A percentile compares a stretch with the other conserved stretches of the same genome.
These are phyloP conservation scores for Xylariaceae sp. DNA, from an alignment of 2,329 filamentous ascomycete genomes.

Conservation along the genomic window DNA sequence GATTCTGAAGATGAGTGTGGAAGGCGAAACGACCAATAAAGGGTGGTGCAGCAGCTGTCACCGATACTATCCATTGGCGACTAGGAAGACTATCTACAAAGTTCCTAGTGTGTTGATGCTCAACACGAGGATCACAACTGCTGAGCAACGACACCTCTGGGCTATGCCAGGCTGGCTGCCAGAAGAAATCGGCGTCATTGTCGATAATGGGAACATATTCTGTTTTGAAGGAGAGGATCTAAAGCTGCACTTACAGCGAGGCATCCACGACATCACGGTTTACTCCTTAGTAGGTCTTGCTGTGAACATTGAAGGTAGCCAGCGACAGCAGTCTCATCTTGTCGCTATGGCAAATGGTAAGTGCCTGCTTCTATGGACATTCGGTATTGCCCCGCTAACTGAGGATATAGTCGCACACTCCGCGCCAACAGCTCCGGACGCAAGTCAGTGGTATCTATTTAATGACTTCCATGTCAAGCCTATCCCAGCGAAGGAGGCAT, in stretches of 20 bases:
- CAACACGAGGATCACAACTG: constrained; percentile 69
- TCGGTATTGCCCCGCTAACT: constrained; percentile 24
- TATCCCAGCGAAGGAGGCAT: constrained; percentile 73
- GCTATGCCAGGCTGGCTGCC: constrained; percentile 85
- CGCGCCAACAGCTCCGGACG: constrained; percentile 50
- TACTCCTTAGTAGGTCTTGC: constrained; percentile 91
- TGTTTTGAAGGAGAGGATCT: constrained; percentile 93
- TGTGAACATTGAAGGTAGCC: constrained; percentile 79
- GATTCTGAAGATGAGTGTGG: constrained; percentile 86
- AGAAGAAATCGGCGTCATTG: constrained; percentile 86
- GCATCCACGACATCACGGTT: constrained; percentile 74
- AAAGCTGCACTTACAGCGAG: constrained; percentile 70
- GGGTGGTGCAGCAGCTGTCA: constrained; percentile 93
- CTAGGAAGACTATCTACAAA: constrained; percentile 74
- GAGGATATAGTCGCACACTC: constrained; percentile 56
- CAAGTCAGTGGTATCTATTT: constrained; percentile 87
- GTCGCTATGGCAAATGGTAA: constrained; percentile 84
- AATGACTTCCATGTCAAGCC: constrained; percentile 92
- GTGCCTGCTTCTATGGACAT: constrained; percentile 15
- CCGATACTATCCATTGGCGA: constrained; percentile 81
- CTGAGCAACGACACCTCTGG: constrained; percentile 78
- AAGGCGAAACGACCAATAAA: constrained; percentile 79
- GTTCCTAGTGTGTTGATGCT: constrained; percentile 84
- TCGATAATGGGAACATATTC: constrained; percentile 86
- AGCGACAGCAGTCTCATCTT: constrained; percentile 82